Evolutionary conservation across 179 eudicot species (phyloP).

Genomic region (Silene vulgaris): DNA sequence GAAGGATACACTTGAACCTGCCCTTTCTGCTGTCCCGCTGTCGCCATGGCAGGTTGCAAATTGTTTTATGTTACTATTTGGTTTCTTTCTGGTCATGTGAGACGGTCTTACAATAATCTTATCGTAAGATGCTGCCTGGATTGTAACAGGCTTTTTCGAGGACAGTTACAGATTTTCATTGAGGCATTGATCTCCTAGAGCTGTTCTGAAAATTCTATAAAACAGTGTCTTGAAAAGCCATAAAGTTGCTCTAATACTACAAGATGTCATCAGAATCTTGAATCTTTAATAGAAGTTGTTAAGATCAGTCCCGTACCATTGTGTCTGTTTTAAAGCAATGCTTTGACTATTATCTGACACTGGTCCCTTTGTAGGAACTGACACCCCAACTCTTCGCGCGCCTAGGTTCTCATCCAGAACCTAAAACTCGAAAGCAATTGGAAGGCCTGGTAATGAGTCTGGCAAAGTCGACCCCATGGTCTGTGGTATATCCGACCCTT

Average conservation of each 20-base stretch:
- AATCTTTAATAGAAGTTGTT: conserved; percentile 11
- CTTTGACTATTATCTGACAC: conserved; percentile 34
- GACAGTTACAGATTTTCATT: not conserved
- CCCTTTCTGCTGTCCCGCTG: conserved; percentile 74
- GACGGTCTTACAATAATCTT: conserved; percentile 7
- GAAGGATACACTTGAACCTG: conserved; percentile 76
- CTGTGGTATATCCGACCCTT: conserved; percentile 90
- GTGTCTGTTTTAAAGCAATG: conserved; percentile 9
- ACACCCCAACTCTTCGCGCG: conserved; percentile 94
- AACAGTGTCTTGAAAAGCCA: conserved; percentile 5
- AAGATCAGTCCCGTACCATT: conserved; percentile 12
- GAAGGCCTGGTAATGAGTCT: conserved; percentile 82
- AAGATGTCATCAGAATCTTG: not conserved
- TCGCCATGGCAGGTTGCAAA: conserved; percentile 90
- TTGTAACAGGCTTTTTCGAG: not conserved
- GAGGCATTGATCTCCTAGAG: not conserved
- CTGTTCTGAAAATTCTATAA: not conserved
- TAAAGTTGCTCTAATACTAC: not conserved
- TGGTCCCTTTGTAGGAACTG: conserved; percentile 60
- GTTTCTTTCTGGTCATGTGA: not conserved
- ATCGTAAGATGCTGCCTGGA: conserved; percentile 12
- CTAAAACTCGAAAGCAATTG: conserved; percentile 65
- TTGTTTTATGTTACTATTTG: conserved; percentile 11
- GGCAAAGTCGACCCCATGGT: conserved; percentile 89
- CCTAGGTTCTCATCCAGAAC: conserved; percentile 92